Evolutionary conservation across 2,329 filamentous ascomycete species (phyloP).

Genomic region (Diaporthe citrichinensis): DNA sequence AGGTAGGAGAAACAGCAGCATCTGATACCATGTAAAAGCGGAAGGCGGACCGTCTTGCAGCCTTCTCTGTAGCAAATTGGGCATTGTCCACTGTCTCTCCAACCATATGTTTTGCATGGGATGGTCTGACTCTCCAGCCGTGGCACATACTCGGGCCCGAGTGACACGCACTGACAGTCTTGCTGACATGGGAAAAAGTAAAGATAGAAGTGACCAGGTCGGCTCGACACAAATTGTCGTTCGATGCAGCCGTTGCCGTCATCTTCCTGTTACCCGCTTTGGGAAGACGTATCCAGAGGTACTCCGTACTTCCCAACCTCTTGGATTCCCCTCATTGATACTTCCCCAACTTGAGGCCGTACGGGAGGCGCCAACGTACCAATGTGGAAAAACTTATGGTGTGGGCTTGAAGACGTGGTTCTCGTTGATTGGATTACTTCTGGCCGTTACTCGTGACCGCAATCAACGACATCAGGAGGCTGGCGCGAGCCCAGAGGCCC

Average conservation of each 20-base stretch:
- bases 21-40: conserved; percentile 47
- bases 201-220: conserved; percentile 26
- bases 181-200: conserved; percentile 30
- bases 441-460: conserved; percentile 47
- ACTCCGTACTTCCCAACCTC: conserved; percentile 32
- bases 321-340: conserved; percentile 36
- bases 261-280: conserved; percentile 30
- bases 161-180: conserved; percentile 35
- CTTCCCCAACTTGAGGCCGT: conserved; percentile 31
- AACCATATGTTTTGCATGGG: conserved; percentile 40
- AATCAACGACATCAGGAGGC: conserved; percentile 45
- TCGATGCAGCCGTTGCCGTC: conserved; percentile 32
- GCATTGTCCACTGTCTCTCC: conserved; percentile 29
- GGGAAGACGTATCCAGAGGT: conserved; percentile 21
- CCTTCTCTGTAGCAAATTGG: conserved; percentile 49
- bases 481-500: conserved; percentile 46
- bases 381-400: conserved; percentile 46
- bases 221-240: conserved; percentile 23
- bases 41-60: conserved; percentile 55
- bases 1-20: conserved; percentile 31
- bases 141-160: conserved; percentile 33
- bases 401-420: conserved; percentile 52
- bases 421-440: conserved; percentile 50
- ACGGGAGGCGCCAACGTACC: conserved; percentile 42
- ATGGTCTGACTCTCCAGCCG: conserved; percentile 36